These are phyloP conservation scores for Berberis vulgaris DNA, from an alignment of 164 flowering plant genomes.

Conservation along the genomic window DNA sequence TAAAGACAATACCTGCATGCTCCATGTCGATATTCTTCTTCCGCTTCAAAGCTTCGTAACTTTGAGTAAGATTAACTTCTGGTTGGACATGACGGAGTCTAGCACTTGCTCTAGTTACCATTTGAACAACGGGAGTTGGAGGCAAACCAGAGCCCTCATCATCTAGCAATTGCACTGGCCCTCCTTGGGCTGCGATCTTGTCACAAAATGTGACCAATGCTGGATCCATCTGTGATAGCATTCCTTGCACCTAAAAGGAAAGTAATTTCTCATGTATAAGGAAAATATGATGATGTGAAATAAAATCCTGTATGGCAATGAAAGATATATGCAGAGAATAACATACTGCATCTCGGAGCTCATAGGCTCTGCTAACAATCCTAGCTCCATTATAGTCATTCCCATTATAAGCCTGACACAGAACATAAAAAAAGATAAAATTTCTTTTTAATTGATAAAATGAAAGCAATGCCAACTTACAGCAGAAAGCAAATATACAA, in stretches of 20 bases:
- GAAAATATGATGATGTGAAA: neutral
- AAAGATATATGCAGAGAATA: neutral
- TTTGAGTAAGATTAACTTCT: constrained; percentile 73
- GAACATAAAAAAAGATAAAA: too few species aligned
- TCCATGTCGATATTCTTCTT: constrained; percentile 55
- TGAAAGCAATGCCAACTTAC: too few species aligned
- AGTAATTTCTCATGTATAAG: constrained; percentile 2
- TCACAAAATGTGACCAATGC: constrained; percentile 82
- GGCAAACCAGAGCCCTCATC: constrained; percentile 39
- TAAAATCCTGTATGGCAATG: neutral
- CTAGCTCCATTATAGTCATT: constrained; percentile 93
- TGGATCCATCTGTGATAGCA: constrained; percentile 97
- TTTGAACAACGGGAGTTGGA: constrained; percentile 64
- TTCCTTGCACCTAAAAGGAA: constrained; percentile 74
- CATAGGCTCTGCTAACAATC: constrained; percentile 93
- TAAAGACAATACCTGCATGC: constrained; percentile 43
- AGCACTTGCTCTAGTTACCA: constrained; percentile 77
- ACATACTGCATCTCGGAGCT: constrained; percentile 92
- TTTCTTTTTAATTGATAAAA: too few species aligned
- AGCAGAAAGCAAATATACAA: too few species aligned
- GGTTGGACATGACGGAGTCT: constrained; percentile 95
- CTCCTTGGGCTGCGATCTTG: constrained; percentile 92
- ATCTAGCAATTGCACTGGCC: constrained; percentile 63
- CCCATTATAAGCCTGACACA: constrained; percentile 77
- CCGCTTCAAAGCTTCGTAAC: constrained; percentile 67